Evolutionary conservation across 192 early-diverging fungal species (phyloP), one percentile per base, ranked within the genome.

Genomic region (Phycomyces nitens): DNA sequence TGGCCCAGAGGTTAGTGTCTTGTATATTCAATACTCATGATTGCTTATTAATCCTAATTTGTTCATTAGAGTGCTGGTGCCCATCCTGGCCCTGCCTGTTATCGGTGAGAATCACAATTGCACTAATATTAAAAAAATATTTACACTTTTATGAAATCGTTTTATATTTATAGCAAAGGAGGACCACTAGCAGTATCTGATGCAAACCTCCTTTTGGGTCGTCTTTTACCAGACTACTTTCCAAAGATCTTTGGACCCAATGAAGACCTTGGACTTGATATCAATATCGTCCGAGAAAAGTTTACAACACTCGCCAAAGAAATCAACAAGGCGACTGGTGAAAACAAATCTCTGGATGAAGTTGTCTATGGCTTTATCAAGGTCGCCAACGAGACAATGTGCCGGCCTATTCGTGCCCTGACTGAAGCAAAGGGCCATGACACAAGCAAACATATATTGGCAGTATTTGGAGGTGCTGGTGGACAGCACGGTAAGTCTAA

Each of bases 381-480:
- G 63, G 94, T 99, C 10, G 97, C 97, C 11, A 97, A 97, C 68
- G 95, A 99, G 71, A 80, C 88, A 1, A 99, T 99, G 97, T 93
- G 94, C 74, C 79, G 95, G 41, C 95, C 94, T 1, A 97, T 99
- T 57, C 83, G 95, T 16, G 87, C 90, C 10, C 74, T 99, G 58
- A 97, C 95, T 2, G 93, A 97, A 60, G 94, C 91, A 7, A 91
- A 90, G 69, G 97, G 97, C 15, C 87, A 94, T 64, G 89, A 96
- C 67, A 84, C 92, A 1, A 78, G 84, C 14, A 82, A 86, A 44
- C 96, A 98, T 66, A 82, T 86, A 23, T 67, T 98, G 21, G 89
- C 94, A 0, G 93, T 90, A 44, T 98, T 98, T 84, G 96, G 96
- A 41, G 96, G 95, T 16, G 94, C 94, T 38, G 94, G 94, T 58